Evolutionary conservation across 1,284 basidiomycete species (phyloP), one percentile per base, ranked within the genome.

Genomic region (Apiotrichum domesticum): DNA sequence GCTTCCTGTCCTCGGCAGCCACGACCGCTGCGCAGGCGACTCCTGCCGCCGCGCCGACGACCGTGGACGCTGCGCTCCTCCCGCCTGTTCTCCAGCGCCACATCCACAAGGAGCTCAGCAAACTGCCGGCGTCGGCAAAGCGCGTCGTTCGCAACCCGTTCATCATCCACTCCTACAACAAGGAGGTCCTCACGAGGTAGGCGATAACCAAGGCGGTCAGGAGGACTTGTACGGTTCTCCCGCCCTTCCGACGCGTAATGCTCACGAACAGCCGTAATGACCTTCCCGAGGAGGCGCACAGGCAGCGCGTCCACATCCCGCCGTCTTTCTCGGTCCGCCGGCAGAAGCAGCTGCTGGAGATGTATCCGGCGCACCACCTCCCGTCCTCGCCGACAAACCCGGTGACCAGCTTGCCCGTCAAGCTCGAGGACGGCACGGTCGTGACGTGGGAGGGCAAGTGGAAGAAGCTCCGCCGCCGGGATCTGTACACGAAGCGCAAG

Each of bases 141-240:
- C 10, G 34, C 34, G 10, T 49, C n/a, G 51, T 72, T 29, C 66
- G 62, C 9, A 74, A 74, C 59, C 73, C 71, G 34, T 74, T 72
- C 58, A n/a, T 71, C n/a, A 34, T 41, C 8, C 62, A 71, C 29
- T 51, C 66, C 35, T 71, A 73, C 59, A 68, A 65, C 52, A 59
- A 66, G 42, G 29, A 13, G n/a, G 29, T 35, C 6, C 7, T 35
- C 9, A 44, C 32, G 21, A 29, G 29, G 29, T 29, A 29, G 29
- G 29, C 29, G 29, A 29, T 29, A 29, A 2, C 29, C 29, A 29
- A 29, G 29, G 29, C 29, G 29, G 29, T 29, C 29, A 3, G 29
- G 29, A 29, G 29, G 29, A 2, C 29, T 29, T 29, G 29, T 2
- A 29, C 29, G 9, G 37, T 4, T 39, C 13, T 39, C 37, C 13